Evolutionary conservation across 441 rosid genomes (phyloP).

Genomic region (Flueggea neowawraea): DNA sequence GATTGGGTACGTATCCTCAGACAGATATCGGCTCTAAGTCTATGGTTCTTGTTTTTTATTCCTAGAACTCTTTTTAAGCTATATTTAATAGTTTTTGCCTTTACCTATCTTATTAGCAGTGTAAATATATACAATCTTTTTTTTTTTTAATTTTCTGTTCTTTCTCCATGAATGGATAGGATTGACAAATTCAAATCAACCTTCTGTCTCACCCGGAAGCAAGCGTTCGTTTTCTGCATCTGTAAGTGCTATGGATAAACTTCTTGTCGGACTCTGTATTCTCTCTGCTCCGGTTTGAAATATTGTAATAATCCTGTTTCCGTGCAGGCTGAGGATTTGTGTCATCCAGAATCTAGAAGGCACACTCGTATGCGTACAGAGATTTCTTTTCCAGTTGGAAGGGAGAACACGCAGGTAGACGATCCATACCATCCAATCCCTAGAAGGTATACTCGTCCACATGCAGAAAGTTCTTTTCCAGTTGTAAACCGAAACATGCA

Average conservation of each 20-base stretch:
- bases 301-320: too few relatives aligned
- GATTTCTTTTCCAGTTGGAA: too few relatives aligned
- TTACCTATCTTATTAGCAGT: not conserved
- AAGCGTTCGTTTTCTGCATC: conserved; percentile 22
- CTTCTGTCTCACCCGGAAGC: conserved; percentile 9
- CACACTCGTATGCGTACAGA: too few relatives aligned
- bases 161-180: conserved; percentile 6
- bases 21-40: not conserved
- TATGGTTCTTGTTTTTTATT: not conserved
- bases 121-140: not conserved
- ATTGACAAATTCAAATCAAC: not conserved
- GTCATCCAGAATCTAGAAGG: too few relatives aligned
- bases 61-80: not conserved
- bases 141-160: not conserved
- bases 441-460: conserved; percentile 15
- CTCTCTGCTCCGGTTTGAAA: too few relatives aligned
- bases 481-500: not conserved
- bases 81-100: too few relatives aligned
- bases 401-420: too few relatives aligned
- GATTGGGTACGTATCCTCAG: conserved; percentile 12
- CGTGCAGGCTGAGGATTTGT: too few relatives aligned
- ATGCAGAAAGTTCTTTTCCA: conserved; percentile 16
- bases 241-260: conserved; percentile 12
- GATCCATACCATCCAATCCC: conserved; percentile 10
- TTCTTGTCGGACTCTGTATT: not conserved